phyloP scores from a whole-genome alignment of 2,329 filamentous ascomycete genomes.

The Lachnellula hyalina region DNA sequence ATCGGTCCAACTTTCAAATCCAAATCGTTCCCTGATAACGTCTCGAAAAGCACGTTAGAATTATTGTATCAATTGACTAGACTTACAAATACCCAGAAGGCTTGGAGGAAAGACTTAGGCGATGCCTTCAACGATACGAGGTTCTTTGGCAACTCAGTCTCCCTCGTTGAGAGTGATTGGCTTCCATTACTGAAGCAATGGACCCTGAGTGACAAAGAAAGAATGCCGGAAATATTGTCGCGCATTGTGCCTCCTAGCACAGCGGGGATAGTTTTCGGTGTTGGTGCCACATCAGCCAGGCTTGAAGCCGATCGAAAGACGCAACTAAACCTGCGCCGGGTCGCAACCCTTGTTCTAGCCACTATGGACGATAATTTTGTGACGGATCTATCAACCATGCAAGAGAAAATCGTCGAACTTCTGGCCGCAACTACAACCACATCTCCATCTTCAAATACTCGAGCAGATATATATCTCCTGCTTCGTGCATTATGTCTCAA shows the following conservation, averaged over 20 bases:
- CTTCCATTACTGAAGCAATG: slow-evolving; percentile 79
- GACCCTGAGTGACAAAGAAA: slow-evolving; percentile 80
- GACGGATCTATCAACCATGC: slow-evolving; percentile 63
- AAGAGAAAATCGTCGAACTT: slow-evolving; percentile 83
- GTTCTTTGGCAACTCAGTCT: slow-evolving; percentile 69
- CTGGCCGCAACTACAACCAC: slow-evolving; percentile 78
- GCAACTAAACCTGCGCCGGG: slow-evolving; percentile 80
- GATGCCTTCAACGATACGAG: slow-evolving; percentile 88
- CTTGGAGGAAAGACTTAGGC: slow-evolving; percentile 86
- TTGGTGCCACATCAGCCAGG: slow-evolving; percentile 86
- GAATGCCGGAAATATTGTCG: slow-evolving; percentile 72
- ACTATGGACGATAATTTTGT: slow-evolving; percentile 75
- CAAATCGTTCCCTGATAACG: slow-evolving; percentile 80
- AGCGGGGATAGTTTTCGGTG: slow-evolving; percentile 97
- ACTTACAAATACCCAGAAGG: slow-evolving; percentile 74
- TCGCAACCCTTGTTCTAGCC: slow-evolving; percentile 74
- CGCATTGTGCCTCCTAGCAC: slow-evolving; percentile 81
- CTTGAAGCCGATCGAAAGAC: slow-evolving; percentile 93
- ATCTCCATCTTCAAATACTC: slow-evolving; percentile 83
- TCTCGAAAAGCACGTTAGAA: slow-evolving; percentile 64
- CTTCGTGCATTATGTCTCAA: slow-evolving; percentile 76
- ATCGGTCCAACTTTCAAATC: slow-evolving; percentile 78
- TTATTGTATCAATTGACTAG: slow-evolving; percentile 73
- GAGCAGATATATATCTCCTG: slow-evolving; percentile 86
- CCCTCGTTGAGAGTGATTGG: slow-evolving; percentile 70